A percentile compares a stretch with the other conserved stretches of the same genome.
Evolutionary conservation across 768 basidiomycete genomes (phyloP).

Genomic region (Tephrocybe sp.): DNA sequence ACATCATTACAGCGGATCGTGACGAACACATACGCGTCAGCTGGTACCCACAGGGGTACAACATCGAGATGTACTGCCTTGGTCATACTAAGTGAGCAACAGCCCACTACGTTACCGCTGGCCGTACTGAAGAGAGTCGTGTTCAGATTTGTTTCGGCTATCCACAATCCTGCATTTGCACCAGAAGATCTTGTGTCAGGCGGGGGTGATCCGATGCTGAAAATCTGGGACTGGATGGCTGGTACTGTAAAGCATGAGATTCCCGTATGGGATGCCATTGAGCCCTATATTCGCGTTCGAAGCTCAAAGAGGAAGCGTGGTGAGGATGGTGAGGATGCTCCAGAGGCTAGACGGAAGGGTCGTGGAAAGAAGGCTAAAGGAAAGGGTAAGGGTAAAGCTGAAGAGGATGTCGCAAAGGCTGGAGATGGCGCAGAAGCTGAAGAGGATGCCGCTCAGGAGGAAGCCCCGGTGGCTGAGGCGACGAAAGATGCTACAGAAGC

Average conservation of each 20-base stretch:
- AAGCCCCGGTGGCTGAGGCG: slow-evolving; percentile 7
- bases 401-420: slow-evolving; percentile 19
- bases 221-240: slow-evolving; percentile 77
- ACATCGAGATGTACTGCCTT: slow-evolving; percentile 83
- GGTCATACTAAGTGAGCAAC: slow-evolving; percentile 73
- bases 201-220: slow-evolving; percentile 78
- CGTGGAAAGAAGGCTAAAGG: slow-evolving; percentile 23
- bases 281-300: slow-evolving; percentile 46
- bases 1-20: slow-evolving; percentile 86
- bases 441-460: slow-evolving; percentile 12
- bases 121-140: not conserved
- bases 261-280: slow-evolving; percentile 42
- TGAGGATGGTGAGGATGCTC: slow-evolving; percentile 29
- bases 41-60: slow-evolving; percentile 83
- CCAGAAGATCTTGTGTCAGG: slow-evolving; percentile 68
- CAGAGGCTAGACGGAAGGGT: slow-evolving; percentile 18
- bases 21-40: slow-evolving; percentile 96
- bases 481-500: not conserved
- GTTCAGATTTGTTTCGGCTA: slow-evolving; percentile 70
- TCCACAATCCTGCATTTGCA: slow-evolving; percentile 59
- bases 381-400: slow-evolving; percentile 21
- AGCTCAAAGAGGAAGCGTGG: slow-evolving; percentile 34
- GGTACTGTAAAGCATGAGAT: slow-evolving; percentile 57
- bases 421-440: slow-evolving; percentile 7
- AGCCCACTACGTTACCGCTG: not conserved